Percentiles rank a stretch among this genome's conserved stretches.
Evolutionary conservation across 169 alveolate species (phyloP).

Genomic region (Babesia sp.): DNA sequence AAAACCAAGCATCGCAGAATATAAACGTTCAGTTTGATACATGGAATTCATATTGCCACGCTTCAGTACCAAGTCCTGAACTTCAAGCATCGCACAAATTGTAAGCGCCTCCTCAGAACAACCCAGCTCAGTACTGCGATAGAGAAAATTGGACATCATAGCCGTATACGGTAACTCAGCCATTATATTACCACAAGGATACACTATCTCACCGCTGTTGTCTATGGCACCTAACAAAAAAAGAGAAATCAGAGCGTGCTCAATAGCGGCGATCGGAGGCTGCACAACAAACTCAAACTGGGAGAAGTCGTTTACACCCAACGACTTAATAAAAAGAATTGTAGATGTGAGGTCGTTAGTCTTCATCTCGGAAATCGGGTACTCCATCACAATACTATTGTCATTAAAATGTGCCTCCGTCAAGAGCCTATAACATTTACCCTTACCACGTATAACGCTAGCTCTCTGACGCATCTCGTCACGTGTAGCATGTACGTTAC

Average conservation of each 20-base stretch:
- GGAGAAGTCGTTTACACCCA: constrained; percentile 45
- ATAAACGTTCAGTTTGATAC: constrained; percentile 34
- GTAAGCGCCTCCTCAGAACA: constrained; percentile 66
- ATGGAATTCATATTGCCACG: constrained; percentile 10
- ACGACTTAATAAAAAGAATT: constrained; percentile 41
- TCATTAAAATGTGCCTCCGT: constrained; percentile 40
- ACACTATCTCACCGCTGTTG: constrained; percentile 48
- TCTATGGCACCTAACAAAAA: constrained; percentile 58
- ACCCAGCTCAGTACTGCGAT: constrained; percentile 47
- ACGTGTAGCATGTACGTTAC: constrained; percentile 42
- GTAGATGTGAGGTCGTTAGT: constrained; percentile 57
- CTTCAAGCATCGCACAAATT: constrained; percentile 57
- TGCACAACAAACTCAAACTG: constrained; percentile 59
- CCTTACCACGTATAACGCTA: constrained; percentile 33
- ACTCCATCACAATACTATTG: constrained; percentile 36
- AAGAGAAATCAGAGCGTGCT: constrained; percentile 55
- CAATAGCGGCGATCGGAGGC: constrained; percentile 54
- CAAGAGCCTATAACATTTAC: constrained; percentile 45
- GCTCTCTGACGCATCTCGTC: constrained; percentile 58
- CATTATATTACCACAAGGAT: constrained; percentile 64
- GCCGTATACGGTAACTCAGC: constrained; percentile 56
- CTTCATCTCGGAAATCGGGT: constrained; percentile 49
- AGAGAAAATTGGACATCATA: constrained; percentile 51
- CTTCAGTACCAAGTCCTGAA: constrained; percentile 38
- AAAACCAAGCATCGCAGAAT: constrained; percentile 56